Percentiles rank a stretch among this genome's conserved stretches.
These are phyloP conservation scores for Stereocaulon alpinum DNA, from an alignment of 495 filamentous ascomycete species.

Conservation along the genomic window DNA sequence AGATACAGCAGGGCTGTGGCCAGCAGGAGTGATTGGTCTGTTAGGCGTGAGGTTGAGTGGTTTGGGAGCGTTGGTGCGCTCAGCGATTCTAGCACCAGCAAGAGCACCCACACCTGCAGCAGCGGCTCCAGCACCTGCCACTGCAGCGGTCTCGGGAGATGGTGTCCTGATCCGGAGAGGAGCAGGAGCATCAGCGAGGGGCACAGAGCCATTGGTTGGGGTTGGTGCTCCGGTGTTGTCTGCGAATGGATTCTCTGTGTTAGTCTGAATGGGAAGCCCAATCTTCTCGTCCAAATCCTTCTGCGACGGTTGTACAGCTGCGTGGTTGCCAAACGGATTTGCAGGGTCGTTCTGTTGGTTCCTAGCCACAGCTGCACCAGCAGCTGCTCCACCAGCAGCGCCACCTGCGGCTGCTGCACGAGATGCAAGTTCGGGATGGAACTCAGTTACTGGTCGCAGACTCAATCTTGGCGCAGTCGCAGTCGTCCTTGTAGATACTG, in stretches of 20 bases:
- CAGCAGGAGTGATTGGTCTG: constrained; percentile 21
- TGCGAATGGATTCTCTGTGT: constrained; percentile 31
- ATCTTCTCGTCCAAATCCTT: constrained; percentile 27
- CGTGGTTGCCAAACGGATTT: constrained; percentile 39
- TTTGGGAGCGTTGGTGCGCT: constrained; percentile 26
- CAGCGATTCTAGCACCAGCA: constrained; percentile 24
- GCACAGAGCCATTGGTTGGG: constrained; percentile 13
- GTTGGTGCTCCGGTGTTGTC: constrained; percentile 36
- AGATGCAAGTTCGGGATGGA: constrained; percentile 56
- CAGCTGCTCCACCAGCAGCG: constrained; percentile 18
- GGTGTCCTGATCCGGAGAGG: constrained; percentile 22
- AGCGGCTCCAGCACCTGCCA: constrained; percentile 23
- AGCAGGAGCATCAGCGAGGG: constrained; percentile 15
- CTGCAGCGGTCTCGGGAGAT: constrained; percentile 22
- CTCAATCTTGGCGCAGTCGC: constrained; percentile 64
- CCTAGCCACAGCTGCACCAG: constrained; percentile 10
- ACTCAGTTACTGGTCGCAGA: constrained; percentile 78
- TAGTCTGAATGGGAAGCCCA: constrained; percentile 23
- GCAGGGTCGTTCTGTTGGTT: constrained; percentile 27
- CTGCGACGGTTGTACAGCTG: constrained; percentile 28
- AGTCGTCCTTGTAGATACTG: constrained; percentile 34
- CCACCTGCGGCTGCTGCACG: constrained; percentile 28
- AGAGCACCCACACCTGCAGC: constrained; percentile 33
- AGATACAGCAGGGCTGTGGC: constrained; percentile 47
- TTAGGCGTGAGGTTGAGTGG: constrained; percentile 22